A percentile compares a stretch with the other conserved stretches of the same genome.
phyloP scores from a whole-genome alignment of 1,139 yeast species.

The Hansenula lynferdii region DNA sequence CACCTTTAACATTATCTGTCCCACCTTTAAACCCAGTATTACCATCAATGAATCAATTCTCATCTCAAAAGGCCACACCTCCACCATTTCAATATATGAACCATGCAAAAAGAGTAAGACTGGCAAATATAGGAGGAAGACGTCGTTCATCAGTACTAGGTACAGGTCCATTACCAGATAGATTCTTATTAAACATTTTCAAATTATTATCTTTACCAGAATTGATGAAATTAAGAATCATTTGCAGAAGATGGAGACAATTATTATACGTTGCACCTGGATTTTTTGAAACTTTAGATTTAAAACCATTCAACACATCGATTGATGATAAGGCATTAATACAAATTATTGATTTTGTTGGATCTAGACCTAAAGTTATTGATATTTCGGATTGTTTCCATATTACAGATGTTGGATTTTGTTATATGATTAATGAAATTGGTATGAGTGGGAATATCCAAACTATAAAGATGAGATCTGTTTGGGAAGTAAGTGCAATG shows the following conservation, averaged over 20 bases:
- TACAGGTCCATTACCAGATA: slow-evolving; percentile 56
- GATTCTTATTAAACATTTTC: slow-evolving; percentile 49
- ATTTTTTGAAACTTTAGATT: slow-evolving; percentile 45
- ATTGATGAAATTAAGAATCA: slow-evolving; percentile 50
- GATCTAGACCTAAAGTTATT: slow-evolving; percentile 55
- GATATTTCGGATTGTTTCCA: slow-evolving; percentile 73
- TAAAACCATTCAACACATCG: slow-evolving; percentile 55
- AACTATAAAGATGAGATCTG: slow-evolving; percentile 56
- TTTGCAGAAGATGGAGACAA: slow-evolving; percentile 65
- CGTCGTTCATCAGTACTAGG: slow-evolving; percentile 54
- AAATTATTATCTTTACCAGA: slow-evolving; percentile 48
- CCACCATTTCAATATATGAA: slow-evolving; percentile 43
- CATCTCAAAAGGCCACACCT: slow-evolving; percentile 15
- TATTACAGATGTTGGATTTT: slow-evolving; percentile 69
- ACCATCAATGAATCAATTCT: slow-evolving; percentile 33
- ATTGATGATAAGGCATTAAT: slow-evolving; percentile 54
- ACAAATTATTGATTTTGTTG: slow-evolving; percentile 63
- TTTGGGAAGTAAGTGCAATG: slow-evolving; percentile 78
- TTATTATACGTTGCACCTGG: slow-evolving; percentile 52
- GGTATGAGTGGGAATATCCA: slow-evolving; percentile 60
- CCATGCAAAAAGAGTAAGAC: slow-evolving; percentile 45
- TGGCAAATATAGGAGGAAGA: slow-evolving; percentile 34
- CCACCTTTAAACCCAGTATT: slow-evolving; percentile 36
- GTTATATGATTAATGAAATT: slow-evolving; percentile 63
- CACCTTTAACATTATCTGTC: slow-evolving; percentile 18